Evolutionary conservation across 768 basidiomycete species (phyloP).

Genomic region (Paxillus involutus): DNA sequence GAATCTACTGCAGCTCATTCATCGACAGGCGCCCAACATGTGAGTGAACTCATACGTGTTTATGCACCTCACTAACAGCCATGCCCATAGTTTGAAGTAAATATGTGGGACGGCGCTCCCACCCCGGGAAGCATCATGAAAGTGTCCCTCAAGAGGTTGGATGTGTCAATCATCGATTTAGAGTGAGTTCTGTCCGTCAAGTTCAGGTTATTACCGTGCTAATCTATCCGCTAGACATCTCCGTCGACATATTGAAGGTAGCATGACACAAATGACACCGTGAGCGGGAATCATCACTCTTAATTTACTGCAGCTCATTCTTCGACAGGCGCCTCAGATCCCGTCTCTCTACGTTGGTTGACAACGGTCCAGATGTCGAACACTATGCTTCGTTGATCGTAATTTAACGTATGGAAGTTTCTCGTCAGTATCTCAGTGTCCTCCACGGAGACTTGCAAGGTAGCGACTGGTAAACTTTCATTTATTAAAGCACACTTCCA

Average conservation of each 20-base stretch:
- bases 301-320: conserved; percentile 48
- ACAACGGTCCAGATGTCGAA: background rate
- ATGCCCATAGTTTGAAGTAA: conserved; percentile 34
- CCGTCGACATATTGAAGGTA: conserved; percentile 23
- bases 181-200: conserved; percentile 25
- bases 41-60: no score
- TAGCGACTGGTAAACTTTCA: background rate
- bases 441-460: no score
- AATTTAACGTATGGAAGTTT: no score
- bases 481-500: conserved; percentile 6
- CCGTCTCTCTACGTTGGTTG: background rate
- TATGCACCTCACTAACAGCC: background rate
- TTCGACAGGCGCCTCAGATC: conserved; percentile 40
- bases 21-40: no score
- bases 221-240: conserved; percentile 20
- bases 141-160: conserved; percentile 37
- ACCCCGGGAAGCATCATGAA: conserved; percentile 27
- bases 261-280: conserved; percentile 20
- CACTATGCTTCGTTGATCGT: no score
- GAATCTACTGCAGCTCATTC: no score
- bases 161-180: conserved; percentile 35
- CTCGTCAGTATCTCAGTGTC: no score
- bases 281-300: conserved; percentile 34
- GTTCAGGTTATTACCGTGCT: background rate
- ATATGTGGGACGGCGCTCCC: conserved; percentile 27